phyloP scores from a whole-genome alignment of 106 monocot genomes.

The Allium fistulosum region DNA sequence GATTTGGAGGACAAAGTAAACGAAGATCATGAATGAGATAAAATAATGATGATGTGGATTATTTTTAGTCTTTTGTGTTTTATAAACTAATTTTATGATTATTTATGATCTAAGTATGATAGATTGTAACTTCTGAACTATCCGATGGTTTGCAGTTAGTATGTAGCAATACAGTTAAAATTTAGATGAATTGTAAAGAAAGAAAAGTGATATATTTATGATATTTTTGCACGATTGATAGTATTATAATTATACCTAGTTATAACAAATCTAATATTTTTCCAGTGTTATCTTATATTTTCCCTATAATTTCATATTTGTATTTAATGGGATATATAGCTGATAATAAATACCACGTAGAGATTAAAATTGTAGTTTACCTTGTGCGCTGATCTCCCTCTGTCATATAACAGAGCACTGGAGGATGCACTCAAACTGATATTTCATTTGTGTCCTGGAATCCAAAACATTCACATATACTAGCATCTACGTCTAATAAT shows the following conservation, averaged over 20 bases:
- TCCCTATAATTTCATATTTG: not conserved
- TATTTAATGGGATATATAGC: not conserved
- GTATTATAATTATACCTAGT: not conserved
- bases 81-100: too few species aligned
- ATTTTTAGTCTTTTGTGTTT: too few species aligned
- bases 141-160: too few species aligned
- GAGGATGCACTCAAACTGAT: constrained; percentile 72
- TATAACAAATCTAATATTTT: not conserved
- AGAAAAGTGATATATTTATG: too few species aligned
- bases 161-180: too few species aligned
- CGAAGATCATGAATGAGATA: too few species aligned
- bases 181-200: too few species aligned
- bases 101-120: too few species aligned
- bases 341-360: not conserved
- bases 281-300: not conserved
- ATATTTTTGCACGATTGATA: not conserved
- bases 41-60: too few species aligned
- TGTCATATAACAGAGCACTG: constrained; percentile 38
- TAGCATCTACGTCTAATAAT: constrained; percentile 90
- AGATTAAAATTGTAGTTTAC: not conserved
- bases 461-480: constrained; percentile 74
- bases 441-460: constrained; percentile 93
- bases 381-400: not conserved
- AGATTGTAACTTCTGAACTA: too few species aligned
- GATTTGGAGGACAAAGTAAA: too few species aligned